Evolutionary conservation across 2,329 filamentous ascomycete genomes (phyloP).

Genomic region (Stagonosporopsis rhizophila): DNA sequence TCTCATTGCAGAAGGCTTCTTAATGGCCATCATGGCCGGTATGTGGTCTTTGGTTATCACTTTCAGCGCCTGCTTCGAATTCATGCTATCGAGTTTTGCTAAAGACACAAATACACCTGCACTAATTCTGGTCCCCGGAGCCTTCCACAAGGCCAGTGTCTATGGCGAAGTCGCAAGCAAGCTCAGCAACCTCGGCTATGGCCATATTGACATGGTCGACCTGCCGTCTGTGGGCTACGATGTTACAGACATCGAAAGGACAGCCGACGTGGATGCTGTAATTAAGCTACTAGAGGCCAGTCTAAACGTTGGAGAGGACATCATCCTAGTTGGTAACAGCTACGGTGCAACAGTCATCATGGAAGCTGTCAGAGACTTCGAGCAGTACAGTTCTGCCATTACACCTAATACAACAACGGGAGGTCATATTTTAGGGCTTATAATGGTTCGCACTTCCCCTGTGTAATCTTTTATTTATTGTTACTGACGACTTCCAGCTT

Average conservation of each 20-base stretch:
- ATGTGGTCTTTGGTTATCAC: neutral
- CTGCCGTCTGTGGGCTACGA: slow-evolving; percentile 33
- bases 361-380: slow-evolving; percentile 33
- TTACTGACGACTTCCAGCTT: slow-evolving; percentile 12
- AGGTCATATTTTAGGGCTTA: slow-evolving; percentile 29
- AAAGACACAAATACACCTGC: slow-evolving; percentile 10
- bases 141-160: slow-evolving; percentile 32
- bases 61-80: neutral
- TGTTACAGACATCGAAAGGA: slow-evolving; percentile 15
- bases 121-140: slow-evolving; percentile 21
- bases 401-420: neutral
- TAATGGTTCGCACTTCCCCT: slow-evolving; percentile 14
- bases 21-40: neutral
- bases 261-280: slow-evolving; percentile 29
- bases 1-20: neutral
- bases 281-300: slow-evolving; percentile 17
- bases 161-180: slow-evolving; percentile 25
- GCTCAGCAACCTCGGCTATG: slow-evolving; percentile 26
- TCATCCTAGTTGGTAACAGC: slow-evolving; percentile 39
- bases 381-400: neutral
- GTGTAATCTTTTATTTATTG: no score
- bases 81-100: neutral
- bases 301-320: slow-evolving; percentile 25
- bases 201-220: slow-evolving; percentile 20
- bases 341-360: slow-evolving; percentile 38